Evolutionary conservation across 495 filamentous ascomycete genomes (phyloP).

Genomic region (Poronia punctata): DNA sequence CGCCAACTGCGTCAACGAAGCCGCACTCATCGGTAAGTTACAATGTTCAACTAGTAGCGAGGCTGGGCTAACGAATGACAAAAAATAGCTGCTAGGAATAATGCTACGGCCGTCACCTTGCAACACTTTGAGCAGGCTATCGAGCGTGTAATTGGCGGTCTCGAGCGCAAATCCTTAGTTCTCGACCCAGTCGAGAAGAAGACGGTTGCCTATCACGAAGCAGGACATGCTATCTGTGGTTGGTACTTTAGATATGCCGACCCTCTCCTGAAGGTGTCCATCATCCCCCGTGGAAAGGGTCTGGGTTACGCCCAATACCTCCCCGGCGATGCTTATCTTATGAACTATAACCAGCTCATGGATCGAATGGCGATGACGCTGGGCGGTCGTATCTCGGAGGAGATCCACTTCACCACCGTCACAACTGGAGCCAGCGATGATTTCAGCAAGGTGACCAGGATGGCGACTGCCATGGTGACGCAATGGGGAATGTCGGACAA

Average conservation of each 20-base stretch:
- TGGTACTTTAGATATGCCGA: conserved; percentile 98
- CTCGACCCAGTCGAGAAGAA: conserved; percentile 88
- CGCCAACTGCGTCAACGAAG: conserved; percentile 96
- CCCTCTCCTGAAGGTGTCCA: conserved; percentile 94
- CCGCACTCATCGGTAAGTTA: conserved; percentile 84
- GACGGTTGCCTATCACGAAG: conserved; percentile 95
- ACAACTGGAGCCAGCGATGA: conserved; percentile 92
- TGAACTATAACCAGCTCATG: conserved; percentile 95
- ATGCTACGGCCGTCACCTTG: conserved; percentile 71
- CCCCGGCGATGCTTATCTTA: conserved; percentile 87
- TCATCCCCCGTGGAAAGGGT: conserved; percentile 92
- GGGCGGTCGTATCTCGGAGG: conserved; percentile 87
- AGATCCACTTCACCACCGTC: conserved; percentile 91
- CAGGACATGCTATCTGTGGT: conserved; percentile 95
- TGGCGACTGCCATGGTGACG: conserved; percentile 96
- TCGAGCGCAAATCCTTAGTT: conserved; percentile 94
- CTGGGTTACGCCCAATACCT: conserved; percentile 96
- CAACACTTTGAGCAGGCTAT: conserved; percentile 94
- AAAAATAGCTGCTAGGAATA: conserved; percentile 67
- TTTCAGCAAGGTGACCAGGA: conserved; percentile 95
- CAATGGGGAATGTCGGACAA: conserved; percentile 96
- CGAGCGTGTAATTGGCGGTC: conserved; percentile 89
- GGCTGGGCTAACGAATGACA: conserved; percentile 25
- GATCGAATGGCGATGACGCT: conserved; percentile 99
- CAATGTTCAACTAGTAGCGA: background rate